phyloP scores from a whole-genome alignment of 345 rosid species.

The Dimocarpus longan region DNA sequence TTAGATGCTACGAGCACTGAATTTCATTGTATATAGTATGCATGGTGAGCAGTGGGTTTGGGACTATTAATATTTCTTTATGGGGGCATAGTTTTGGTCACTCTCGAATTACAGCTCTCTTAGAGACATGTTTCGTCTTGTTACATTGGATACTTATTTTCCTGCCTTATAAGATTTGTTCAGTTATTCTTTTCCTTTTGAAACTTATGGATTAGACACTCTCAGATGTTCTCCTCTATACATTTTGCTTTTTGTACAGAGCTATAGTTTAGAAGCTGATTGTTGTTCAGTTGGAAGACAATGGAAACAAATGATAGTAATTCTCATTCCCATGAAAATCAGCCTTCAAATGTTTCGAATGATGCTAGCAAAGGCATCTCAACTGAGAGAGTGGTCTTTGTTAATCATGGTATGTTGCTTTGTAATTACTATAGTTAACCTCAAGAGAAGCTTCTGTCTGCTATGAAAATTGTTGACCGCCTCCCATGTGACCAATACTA shows the following conservation, averaged over 20 bases:
- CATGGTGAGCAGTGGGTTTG: background rate
- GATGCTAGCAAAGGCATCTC: slow-evolving; percentile 19
- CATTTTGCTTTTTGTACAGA: background rate
- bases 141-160: background rate
- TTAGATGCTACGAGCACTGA: background rate
- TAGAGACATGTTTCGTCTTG: background rate
- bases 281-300: slow-evolving; percentile 18
- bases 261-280: slow-evolving; percentile 24
- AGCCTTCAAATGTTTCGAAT: slow-evolving; percentile 7
- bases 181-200: background rate
- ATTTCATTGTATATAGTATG: background rate
- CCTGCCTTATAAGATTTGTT: background rate
- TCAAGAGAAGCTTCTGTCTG: background rate
- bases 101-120: background rate
- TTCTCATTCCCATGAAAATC: slow-evolving; percentile 25
- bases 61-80: background rate
- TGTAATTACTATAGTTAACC: background rate
- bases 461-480: background rate
- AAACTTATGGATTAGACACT: background rate
- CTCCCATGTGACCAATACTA: background rate
- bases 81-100: background rate
- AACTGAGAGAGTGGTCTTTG: slow-evolving; percentile 24
- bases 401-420: slow-evolving; percentile 33
- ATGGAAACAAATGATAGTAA: slow-evolving; percentile 31
- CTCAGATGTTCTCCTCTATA: slow-evolving; percentile 1